Percentiles rank a stretch among this genome's conserved stretches.
These are phyloP conservation scores for Datisca glomerata DNA, from an alignment of 306 rosid species.

Conservation along the genomic window DNA sequence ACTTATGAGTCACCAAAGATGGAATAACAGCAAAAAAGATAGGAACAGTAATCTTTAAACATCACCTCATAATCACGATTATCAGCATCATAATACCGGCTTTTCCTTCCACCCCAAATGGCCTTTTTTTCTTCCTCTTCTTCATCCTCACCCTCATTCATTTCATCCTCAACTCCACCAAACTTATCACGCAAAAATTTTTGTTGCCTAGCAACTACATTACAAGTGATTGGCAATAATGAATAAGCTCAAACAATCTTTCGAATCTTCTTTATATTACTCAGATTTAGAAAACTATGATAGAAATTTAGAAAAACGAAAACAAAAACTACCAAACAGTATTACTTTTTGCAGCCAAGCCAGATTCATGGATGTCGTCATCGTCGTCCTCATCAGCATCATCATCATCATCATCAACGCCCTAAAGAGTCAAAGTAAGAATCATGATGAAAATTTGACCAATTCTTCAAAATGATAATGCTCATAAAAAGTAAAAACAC, in stretches of 20 bases:
- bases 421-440: conserved; percentile 24
- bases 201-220: conserved; percentile 61
- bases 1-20: neutral
- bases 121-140: conserved; percentile 33
- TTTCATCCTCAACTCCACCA: conserved; percentile 60
- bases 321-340: neutral
- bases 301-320: neutral
- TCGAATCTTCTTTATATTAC: neutral
- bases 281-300: conserved; percentile 1
- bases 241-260: neutral
- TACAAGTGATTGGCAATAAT: conserved; percentile 17
- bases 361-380: conserved; percentile 10
- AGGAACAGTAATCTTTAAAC: conserved; percentile 2
- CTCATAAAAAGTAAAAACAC: neutral
- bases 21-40: neutral
- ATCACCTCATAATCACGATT: conserved; percentile 72
- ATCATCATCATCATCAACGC: conserved; percentile 15
- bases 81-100: conserved; percentile 50
- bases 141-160: conserved; percentile 47
- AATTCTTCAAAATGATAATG: neutral
- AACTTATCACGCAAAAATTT: conserved; percentile 39
- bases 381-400: conserved; percentile 7
- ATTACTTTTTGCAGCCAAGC: conserved; percentile 49
- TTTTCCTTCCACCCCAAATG: conserved; percentile 31
- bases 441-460: too few relatives aligned